Evolutionary conservation across 345 rosid genomes (phyloP).

Genomic region (Toxicodendron radicans): DNA sequence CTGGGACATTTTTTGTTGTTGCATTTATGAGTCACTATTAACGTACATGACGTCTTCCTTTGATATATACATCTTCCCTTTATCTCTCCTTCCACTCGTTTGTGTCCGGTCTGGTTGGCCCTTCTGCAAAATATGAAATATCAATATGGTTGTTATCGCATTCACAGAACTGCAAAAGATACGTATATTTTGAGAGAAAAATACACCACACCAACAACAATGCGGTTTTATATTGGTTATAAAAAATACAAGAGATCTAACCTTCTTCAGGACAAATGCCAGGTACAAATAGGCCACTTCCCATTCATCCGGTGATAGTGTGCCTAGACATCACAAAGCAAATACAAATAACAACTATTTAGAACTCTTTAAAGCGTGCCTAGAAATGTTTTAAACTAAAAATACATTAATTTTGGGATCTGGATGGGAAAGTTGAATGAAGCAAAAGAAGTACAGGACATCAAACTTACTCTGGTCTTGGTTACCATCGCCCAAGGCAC

Average conservation of each 20-base stretch:
- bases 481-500: slow-evolving; percentile 95
- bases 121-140: slow-evolving; percentile 40
- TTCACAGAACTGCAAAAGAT: neutral
- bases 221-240: neutral
- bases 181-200: too few species aligned
- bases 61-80: slow-evolving; percentile 74
- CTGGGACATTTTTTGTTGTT: neutral
- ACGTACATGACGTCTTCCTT: slow-evolving; percentile 72
- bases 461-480: slow-evolving; percentile 76
- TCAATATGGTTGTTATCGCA: too few species aligned
- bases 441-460: neutral
- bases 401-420: neutral
- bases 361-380: neutral
- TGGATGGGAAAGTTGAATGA: neutral
- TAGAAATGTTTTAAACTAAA: neutral
- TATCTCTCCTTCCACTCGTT: slow-evolving; percentile 48
- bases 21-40: slow-evolving; percentile 26
- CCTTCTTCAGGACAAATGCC: slow-evolving; percentile 88
- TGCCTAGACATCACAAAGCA: slow-evolving; percentile 46
- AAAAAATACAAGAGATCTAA: slow-evolving; percentile 19
- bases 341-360: neutral
- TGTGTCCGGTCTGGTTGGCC: slow-evolving; percentile 67
- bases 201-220: too few species aligned
- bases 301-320: slow-evolving; percentile 92
- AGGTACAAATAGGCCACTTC: slow-evolving; percentile 88